Conservation (phyloP, 768 basidiomycete species). For the Leccinum aurantiacum region DNA sequence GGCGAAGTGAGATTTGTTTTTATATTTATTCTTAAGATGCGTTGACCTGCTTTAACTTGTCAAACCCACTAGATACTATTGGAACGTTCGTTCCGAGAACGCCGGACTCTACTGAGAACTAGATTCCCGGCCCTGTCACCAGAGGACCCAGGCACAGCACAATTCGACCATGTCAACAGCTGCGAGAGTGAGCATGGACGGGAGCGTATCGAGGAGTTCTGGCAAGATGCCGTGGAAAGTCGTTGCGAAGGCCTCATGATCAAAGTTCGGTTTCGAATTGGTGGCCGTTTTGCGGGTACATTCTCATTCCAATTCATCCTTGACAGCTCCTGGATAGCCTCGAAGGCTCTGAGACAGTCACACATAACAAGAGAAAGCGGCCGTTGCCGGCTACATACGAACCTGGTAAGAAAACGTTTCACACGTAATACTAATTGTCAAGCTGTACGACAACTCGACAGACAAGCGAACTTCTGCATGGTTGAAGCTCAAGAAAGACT, state of each 20-base stretch:
- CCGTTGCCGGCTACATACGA: conserved; percentile 85
- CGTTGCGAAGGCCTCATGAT: conserved; percentile 94
- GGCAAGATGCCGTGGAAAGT: conserved; percentile 70
- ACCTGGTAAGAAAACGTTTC: conserved; percentile 43
- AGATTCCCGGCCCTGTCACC: conserved; percentile 57
- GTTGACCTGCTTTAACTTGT: not conserved
- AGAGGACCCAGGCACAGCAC: conserved; percentile 48
- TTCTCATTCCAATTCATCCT: conserved; percentile 8
- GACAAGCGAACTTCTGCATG: conserved; percentile 86
- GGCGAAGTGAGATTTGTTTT: conserved; percentile 55
- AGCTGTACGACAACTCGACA: conserved; percentile 16
- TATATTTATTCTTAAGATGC: not conserved
- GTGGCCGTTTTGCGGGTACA: not conserved
- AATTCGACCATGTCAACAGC: conserved; percentile 72
- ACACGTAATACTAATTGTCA: not conserved
- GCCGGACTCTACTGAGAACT: conserved; percentile 62
- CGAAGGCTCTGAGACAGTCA: conserved; percentile 35
- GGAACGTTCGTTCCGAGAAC: conserved; percentile 63
- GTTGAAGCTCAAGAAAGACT: conserved; percentile 94
- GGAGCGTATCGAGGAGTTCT: conserved; percentile 70
- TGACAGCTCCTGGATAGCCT: conserved; percentile 65
- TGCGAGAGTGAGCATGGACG: conserved; percentile 63
- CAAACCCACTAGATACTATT: conserved; percentile 56
- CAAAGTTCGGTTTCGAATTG: conserved; percentile 51
- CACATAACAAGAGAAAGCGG: conserved; percentile 51